Percentiles rank a stretch among this genome's conserved stretches.
These are phyloP conservation scores for Barnettozyma hawaiiensis DNA, from an alignment of 1,139 yeast genomes.

Conservation along the genomic window DNA sequence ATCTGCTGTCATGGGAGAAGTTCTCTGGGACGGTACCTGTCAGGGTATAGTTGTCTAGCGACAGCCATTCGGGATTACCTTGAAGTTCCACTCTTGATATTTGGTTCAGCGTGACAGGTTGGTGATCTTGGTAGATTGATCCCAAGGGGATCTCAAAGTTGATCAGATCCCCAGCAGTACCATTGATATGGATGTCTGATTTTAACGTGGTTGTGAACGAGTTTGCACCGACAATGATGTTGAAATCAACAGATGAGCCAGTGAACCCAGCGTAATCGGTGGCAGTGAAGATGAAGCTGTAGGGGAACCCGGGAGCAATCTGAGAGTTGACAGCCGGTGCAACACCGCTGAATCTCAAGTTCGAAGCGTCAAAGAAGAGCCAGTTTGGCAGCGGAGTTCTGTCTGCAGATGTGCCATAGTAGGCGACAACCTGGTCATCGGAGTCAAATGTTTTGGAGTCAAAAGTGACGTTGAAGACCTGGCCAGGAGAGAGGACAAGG, in stretches of 20 bases:
- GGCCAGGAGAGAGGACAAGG: constrained; percentile 66
- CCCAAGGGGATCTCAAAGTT: constrained; percentile 54
- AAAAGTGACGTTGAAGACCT: constrained; percentile 57
- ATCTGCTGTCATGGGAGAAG: constrained; percentile 36
- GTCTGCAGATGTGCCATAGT: constrained; percentile 76
- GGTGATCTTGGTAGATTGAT: constrained; percentile 56
- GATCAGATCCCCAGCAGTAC: constrained; percentile 55
- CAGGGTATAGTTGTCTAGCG: constrained; percentile 40
- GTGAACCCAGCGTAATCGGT: constrained; percentile 73
- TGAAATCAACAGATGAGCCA: constrained; percentile 65
- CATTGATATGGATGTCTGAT: constrained; percentile 50
- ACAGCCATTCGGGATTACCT: constrained; percentile 58
- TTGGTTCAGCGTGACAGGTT: constrained; percentile 40
- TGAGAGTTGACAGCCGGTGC: constrained; percentile 83
- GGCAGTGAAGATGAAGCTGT: constrained; percentile 70
- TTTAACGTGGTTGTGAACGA: constrained; percentile 55
- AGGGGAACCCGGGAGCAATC: constrained; percentile 80
- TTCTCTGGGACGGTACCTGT: constrained; percentile 54
- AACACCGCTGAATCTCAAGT: constrained; percentile 72
- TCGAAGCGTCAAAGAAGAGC: constrained; percentile 61
- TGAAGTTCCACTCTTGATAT: constrained; percentile 47
- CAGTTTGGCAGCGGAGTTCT: constrained; percentile 89
- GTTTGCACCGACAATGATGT: constrained; percentile 82
- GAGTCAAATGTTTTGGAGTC: constrained; percentile 51
- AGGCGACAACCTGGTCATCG: constrained; percentile 50